phyloP scores from a whole-genome alignment of 805 yeast genomes.

The Metschnikowia arizonensis region DNA sequence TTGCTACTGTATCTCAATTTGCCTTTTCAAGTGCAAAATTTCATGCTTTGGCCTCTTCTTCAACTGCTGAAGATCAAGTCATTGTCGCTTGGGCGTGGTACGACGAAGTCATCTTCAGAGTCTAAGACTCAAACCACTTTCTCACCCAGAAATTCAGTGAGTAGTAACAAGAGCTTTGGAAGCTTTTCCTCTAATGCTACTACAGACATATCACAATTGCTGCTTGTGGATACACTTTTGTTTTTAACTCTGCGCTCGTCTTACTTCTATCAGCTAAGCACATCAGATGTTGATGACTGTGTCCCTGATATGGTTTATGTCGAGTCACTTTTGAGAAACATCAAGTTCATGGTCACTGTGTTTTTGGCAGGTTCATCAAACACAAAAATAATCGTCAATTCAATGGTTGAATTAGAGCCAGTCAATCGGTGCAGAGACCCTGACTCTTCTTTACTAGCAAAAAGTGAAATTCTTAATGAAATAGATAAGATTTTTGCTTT shows the following conservation, averaged over 20 bases:
- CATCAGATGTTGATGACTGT: conserved; percentile 59
- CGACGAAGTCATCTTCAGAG: conserved; percentile 48
- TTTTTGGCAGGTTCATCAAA: conserved; percentile 43
- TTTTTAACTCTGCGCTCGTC: conserved; percentile 27
- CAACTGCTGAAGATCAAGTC: conserved; percentile 29
- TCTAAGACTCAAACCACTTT: conserved; percentile 9
- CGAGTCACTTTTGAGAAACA: conserved; percentile 62
- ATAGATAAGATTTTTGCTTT: conserved; percentile 34
- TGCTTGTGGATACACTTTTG: conserved; percentile 32
- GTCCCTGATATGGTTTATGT: conserved; percentile 80
- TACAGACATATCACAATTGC: conserved; percentile 27
- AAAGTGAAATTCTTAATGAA: conserved; percentile 40
- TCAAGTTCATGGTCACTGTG: conserved; percentile 55
- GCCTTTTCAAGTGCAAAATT: conserved; percentile 46
- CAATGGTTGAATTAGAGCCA: conserved; percentile 32
- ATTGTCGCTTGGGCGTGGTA: conserved; percentile 21
- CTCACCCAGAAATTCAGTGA: conserved; percentile 35
- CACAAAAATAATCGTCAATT: conserved; percentile 37
- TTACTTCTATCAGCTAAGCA: conserved; percentile 40
- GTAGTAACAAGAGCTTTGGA: conserved; percentile 24
- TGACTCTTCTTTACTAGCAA: conserved; percentile 20
- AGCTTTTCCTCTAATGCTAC: conserved; percentile 23
- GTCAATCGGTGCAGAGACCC: not conserved
- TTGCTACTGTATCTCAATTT: conserved; percentile 55
- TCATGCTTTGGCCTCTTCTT: conserved; percentile 31